Evolutionary conservation across 2,329 filamentous ascomycete genomes (phyloP).

Genomic region (Penicillium aurantiogriseum): DNA sequence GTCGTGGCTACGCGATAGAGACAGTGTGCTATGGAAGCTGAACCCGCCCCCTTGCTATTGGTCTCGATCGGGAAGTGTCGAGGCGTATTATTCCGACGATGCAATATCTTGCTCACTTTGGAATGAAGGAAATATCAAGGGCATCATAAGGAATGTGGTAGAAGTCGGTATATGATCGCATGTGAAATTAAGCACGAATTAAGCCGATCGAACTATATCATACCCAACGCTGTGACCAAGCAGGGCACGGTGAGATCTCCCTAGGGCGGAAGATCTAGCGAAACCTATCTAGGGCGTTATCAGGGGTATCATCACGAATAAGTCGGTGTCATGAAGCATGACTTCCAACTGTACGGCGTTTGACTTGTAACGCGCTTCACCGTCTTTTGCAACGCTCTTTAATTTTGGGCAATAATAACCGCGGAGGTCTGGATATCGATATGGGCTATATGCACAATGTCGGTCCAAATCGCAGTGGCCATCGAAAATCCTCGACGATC

Average conservation of each 20-base stretch:
- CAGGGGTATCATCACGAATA: not conserved
- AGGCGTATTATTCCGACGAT: not conserved
- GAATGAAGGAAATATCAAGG: not conserved
- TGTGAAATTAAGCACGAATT: not conserved
- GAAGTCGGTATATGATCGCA: not conserved
- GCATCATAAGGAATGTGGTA: not conserved
- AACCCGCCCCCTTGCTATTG: slow-evolving; percentile 1
- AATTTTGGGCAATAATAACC: slow-evolving; percentile 15
- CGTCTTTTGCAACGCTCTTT: slow-evolving; percentile 22
- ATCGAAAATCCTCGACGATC: slow-evolving; percentile 9
- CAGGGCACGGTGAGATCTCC: not conserved
- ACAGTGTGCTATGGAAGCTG: not conserved
- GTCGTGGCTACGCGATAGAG: not conserved
- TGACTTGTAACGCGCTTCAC: slow-evolving; percentile 19
- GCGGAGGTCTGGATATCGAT: slow-evolving; percentile 22
- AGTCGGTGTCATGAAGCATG: slow-evolving; percentile 5
- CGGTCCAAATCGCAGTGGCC: slow-evolving; percentile 17
- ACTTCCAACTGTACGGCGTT: not conserved
- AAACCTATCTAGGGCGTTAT: not conserved
- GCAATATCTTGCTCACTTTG: slow-evolving; percentile 3
- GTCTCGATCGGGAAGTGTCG: not conserved
- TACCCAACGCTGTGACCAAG: not conserved
- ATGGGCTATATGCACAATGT: slow-evolving; percentile 20
- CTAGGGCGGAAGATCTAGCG: not conserved
- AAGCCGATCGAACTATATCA: not conserved